phyloP scores from a whole-genome alignment of 192 early-diverging fungal species.

The Coemansia sp. region DNA sequence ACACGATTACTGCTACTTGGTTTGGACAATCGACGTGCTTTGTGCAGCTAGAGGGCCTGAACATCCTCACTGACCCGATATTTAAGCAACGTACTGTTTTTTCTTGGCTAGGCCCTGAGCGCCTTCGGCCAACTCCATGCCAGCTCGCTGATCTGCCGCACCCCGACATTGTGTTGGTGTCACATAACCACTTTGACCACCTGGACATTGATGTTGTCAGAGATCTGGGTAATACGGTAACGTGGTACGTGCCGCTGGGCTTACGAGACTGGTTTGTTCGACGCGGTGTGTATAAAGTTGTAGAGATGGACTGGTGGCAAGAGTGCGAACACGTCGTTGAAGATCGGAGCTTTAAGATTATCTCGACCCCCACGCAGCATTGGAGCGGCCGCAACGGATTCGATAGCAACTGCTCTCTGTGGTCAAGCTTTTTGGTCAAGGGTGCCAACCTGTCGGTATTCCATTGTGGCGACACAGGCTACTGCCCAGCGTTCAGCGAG shows the following conservation, averaged over 20 bases:
- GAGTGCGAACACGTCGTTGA: constrained; percentile 26
- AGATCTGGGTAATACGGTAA: constrained; percentile 58
- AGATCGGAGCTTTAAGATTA: constrained; percentile 24
- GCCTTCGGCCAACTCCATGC: constrained; percentile 70
- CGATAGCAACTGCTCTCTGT: constrained; percentile 79
- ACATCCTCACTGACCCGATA: constrained; percentile 78
- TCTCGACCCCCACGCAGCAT: constrained; percentile 65
- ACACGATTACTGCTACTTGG: constrained; percentile 55
- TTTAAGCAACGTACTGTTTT: constrained; percentile 74
- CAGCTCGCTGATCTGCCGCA: constrained; percentile 66
- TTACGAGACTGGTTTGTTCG: constrained; percentile 70
- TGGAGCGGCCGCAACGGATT: constrained; percentile 60
- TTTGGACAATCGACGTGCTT: constrained; percentile 70
- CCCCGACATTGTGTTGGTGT: constrained; percentile 78
- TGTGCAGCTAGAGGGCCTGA: constrained; percentile 69
- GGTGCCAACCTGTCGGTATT: constrained; percentile 30
- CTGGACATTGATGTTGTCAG: constrained; percentile 71
- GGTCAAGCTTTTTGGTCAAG: constrained; percentile 72
- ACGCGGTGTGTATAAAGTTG: constrained; percentile 59
- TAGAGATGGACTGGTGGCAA: constrained; percentile 84
- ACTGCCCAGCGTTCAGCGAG: constrained; percentile 86
- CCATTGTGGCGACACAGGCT: constrained; percentile 78
- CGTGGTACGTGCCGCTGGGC: constrained; percentile 81
- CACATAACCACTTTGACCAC: constrained; percentile 93
- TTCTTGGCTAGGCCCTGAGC: constrained; percentile 69